A percentile compares a stretch with the other conserved stretches of the same genome.
phyloP scores from a whole-genome alignment of 257 asterid species.

The Scutellaria galericulata region DNA sequence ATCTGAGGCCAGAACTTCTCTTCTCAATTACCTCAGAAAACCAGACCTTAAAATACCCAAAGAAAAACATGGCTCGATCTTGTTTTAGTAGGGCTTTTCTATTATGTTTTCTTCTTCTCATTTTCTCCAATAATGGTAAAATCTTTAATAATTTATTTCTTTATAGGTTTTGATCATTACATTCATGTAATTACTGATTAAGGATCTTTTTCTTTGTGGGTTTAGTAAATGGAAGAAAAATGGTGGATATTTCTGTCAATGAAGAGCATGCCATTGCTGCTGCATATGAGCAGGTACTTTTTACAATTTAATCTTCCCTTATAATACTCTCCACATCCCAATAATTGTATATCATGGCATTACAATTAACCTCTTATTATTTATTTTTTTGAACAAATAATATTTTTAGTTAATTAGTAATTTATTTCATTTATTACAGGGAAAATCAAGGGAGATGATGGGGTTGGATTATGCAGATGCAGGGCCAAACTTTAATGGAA shows the following conservation, averaged over 20 bases:
- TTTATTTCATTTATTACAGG: conserved; percentile 34
- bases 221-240: conserved; percentile 51
- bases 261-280: conserved; percentile 21
- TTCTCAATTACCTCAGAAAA: not conserved
- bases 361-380: not conserved
- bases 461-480: conserved; percentile 59
- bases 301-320: not conserved
- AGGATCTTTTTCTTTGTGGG: not conserved
- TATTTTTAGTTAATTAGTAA: not conserved
- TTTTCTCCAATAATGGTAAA: conserved; percentile 51
- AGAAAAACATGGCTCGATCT: conserved; percentile 38
- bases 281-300: conserved; percentile 33
- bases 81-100: conserved; percentile 36
- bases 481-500: conserved; percentile 58
- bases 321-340: no score
- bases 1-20: conserved; percentile 22
- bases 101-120: conserved; percentile 40
- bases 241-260: conserved; percentile 27
- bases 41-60: not conserved
- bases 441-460: conserved; percentile 41
- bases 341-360: not conserved
- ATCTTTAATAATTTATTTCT: not conserved
- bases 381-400: not conserved
- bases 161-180: not conserved
- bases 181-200: not conserved